phyloP scores from a whole-genome alignment of 129 eudicot species.

The Artemisia annua region DNA sequence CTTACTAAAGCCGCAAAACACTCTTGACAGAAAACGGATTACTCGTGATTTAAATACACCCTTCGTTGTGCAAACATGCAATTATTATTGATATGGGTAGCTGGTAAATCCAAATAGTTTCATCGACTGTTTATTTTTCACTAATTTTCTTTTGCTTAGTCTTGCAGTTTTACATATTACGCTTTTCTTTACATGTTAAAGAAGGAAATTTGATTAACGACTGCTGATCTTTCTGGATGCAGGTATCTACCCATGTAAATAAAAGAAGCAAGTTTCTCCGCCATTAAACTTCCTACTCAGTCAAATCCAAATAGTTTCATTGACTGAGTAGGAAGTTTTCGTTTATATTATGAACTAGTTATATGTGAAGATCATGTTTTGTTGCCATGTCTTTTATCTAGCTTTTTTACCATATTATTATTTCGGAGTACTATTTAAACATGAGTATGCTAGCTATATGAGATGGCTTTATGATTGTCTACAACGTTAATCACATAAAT shows the following conservation, averaged over 20 bases:
- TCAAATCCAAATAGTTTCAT: too few relatives aligned
- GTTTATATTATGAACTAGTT: slow-evolving; percentile 25
- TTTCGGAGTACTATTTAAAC: neutral
- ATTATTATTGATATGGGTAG: neutral
- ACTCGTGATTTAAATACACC: neutral
- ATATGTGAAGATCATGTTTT: too few relatives aligned
- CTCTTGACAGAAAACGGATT: neutral
- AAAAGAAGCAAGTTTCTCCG: neutral
- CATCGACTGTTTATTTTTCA: neutral
- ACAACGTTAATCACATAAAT: neutral
- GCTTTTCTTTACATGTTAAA: neutral
- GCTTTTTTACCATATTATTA: neutral
- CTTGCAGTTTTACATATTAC: neutral
- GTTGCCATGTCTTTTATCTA: too few relatives aligned
- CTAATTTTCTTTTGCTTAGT: too few relatives aligned
- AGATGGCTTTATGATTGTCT: neutral
- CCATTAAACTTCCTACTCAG: too few relatives aligned
- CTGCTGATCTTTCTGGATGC: neutral
- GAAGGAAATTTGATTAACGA: neutral
- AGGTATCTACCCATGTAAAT: slow-evolving; percentile 13
- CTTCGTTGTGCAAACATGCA: neutral
- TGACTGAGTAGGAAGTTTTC: slow-evolving; percentile 8
- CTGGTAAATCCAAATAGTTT: slow-evolving; percentile 2
- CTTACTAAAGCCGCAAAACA: neutral
- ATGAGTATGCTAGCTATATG: slow-evolving; percentile 18